These are phyloP conservation scores for Asterella californica DNA, from an alignment of 225 moss, liverwort and hornwort genomes.

Conservation along the genomic window DNA sequence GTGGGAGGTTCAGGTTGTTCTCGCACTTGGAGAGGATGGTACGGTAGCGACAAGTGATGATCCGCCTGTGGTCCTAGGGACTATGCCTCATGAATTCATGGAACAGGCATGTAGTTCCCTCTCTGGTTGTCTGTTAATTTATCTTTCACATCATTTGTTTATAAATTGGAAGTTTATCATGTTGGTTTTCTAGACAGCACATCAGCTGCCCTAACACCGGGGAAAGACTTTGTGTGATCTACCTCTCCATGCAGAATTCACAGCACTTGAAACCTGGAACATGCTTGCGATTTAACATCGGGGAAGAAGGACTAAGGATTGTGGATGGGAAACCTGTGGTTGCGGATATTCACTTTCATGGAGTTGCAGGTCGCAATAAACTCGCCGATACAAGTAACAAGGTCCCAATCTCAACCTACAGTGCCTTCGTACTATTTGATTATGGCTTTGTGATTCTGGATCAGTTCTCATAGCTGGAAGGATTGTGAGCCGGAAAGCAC, in stretches of 20 bases:
- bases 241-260: slow-evolving; percentile 51
- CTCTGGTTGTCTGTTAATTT: background rate
- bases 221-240: background rate
- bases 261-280: slow-evolving; percentile 64
- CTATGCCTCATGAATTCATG: slow-evolving; percentile 68
- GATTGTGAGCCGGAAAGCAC: background rate
- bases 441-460: background rate
- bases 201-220: background rate
- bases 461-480: background rate
- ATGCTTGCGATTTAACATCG: slow-evolving; percentile 80
- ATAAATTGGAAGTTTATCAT: background rate
- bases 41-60: slow-evolving; percentile 76
- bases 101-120: slow-evolving; percentile 48
- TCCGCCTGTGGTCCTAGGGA: slow-evolving; percentile 64
- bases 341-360: slow-evolving; percentile 90
- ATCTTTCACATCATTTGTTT: background rate
- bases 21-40: slow-evolving; percentile 65
- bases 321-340: slow-evolving; percentile 74
- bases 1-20: slow-evolving; percentile 54
- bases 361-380: slow-evolving; percentile 67
- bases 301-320: slow-evolving; percentile 74
- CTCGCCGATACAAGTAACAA: slow-evolving; percentile 92
- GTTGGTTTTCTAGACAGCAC: background rate
- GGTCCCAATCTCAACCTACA: slow-evolving; percentile 35
- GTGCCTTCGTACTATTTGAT: background rate